Base-by-base conservation (phyloP, 495 filamentous ascomycete species). In the Penicillium tannophilum region DNA sequence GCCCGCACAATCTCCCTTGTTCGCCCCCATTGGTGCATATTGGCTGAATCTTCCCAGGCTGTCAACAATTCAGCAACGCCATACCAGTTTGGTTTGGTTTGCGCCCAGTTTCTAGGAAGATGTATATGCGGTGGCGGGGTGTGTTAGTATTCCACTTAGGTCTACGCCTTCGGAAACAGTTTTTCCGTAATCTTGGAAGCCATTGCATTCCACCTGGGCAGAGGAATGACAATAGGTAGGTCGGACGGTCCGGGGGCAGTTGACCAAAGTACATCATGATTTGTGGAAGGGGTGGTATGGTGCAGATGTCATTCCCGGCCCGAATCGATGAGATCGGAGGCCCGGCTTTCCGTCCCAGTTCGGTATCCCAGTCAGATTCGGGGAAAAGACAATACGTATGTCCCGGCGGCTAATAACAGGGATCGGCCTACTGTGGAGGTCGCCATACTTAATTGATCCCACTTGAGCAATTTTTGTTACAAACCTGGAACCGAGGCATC, bases 271-370 rank as follows among this genome's bases (percentile, higher is more conserved):
- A 28, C 4, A 28, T 28, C 3, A 12, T 3, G 3, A 36, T 3
- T 14, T 12, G 9, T 36, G 33, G 10, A 36, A 12, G 10, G 1
- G 14, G 28, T 28, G 12, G 33, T 36, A 10, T 36, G 33, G 14
- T 17, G 4, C 16, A 41, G 16, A 41, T 41, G 12, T 14, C 33
- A 17, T 16, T 35, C 44, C 58, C 58, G 60, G 60, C 28, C 55
- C 60, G 60, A 58, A 44, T 62, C 30, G 36, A 31, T 45, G 31
- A n/a, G 39, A 41, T 41, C 33, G 39, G 16, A n/a, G 51, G 44
- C 59, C 55, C 60, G 55, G 60, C 55, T 58, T 62, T 58, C 55
- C 50, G 60, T 44, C 0, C 3, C 17, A 30, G 42, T 31, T 59
- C 51, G 51, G 57, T 24, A 54, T 49, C 33, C 50, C 10, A 47